Evolutionary conservation across 495 filamentous ascomycete species (phyloP).

Genomic region (Elaphomyces granulatus): DNA sequence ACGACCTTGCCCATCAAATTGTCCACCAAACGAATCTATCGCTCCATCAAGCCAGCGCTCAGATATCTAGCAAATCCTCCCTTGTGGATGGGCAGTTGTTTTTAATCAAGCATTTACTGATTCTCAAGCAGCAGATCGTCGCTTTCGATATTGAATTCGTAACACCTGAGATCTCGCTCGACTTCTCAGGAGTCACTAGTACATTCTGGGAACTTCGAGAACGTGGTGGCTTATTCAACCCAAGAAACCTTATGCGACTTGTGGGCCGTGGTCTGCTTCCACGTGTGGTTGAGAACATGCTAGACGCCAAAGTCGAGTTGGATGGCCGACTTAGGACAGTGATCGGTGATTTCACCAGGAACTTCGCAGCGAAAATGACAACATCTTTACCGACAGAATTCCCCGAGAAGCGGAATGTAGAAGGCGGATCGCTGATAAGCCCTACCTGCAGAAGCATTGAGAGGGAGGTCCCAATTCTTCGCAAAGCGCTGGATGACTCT

Average conservation of each 20-base stretch:
- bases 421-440: slow-evolving; percentile 25
- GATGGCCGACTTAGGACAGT: slow-evolving; percentile 62
- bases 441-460: slow-evolving; percentile 33
- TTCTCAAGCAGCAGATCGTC: slow-evolving; percentile 81
- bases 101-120: slow-evolving; percentile 77
- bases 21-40: slow-evolving; percentile 59
- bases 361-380: slow-evolving; percentile 41
- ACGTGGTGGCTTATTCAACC: slow-evolving; percentile 56
- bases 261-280: slow-evolving; percentile 46
- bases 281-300: slow-evolving; percentile 50
- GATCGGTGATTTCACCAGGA: slow-evolving; percentile 65
- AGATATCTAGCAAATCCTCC: slow-evolving; percentile 40
- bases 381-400: slow-evolving; percentile 32
- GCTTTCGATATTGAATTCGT: slow-evolving; percentile 87
- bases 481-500: slow-evolving; percentile 40
- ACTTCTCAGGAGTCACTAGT: slow-evolving; percentile 67
- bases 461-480: slow-evolving; percentile 39
- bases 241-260: slow-evolving; percentile 41
- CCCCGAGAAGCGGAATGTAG: slow-evolving; percentile 24
- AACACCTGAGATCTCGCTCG: slow-evolving; percentile 53
- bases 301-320: slow-evolving; percentile 68
- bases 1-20: slow-evolving; percentile 63
- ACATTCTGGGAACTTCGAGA: slow-evolving; percentile 64
- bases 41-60: slow-evolving; percentile 37
- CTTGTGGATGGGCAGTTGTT: slow-evolving; percentile 63